These are phyloP conservation scores for Lodderomyces theae DNA, from an alignment of 1,139 yeast species.

Conservation along the genomic window DNA sequence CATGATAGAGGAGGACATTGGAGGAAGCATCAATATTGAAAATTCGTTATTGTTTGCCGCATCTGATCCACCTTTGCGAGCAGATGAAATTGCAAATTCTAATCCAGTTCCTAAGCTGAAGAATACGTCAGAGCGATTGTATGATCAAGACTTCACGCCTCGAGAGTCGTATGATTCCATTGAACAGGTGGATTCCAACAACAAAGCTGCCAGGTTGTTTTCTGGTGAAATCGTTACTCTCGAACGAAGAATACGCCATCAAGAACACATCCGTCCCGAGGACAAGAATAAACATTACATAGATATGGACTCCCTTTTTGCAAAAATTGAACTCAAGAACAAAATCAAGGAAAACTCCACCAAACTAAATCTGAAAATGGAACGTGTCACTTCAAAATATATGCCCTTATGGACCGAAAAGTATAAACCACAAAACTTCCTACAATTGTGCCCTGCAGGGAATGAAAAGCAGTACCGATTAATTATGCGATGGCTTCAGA, in stretches of 20 bases:
- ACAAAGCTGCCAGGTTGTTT: slow-evolving; percentile 24
- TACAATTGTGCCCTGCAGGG: slow-evolving; percentile 66
- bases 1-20: slow-evolving; percentile 1
- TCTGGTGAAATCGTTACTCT: slow-evolving; percentile 22
- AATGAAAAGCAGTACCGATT: slow-evolving; percentile 75
- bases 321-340: slow-evolving; percentile 26
- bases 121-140: no score
- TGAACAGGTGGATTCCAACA: background rate
- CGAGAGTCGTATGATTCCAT: no score
- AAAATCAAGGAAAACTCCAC: slow-evolving; percentile 20
- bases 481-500: slow-evolving; percentile 74
- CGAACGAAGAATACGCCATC: slow-evolving; percentile 15
- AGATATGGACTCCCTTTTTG: slow-evolving; percentile 32
- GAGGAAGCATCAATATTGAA: background rate
- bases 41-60: slow-evolving; percentile 3
- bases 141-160: no score
- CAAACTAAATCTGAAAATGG: slow-evolving; percentile 9
- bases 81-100: background rate
- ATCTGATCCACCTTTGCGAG: background rate
- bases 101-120: background rate
- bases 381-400: background rate
- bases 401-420: slow-evolving; percentile 72
- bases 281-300: slow-evolving; percentile 18
- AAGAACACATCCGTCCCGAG: slow-evolving; percentile 1
- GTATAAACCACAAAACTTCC: slow-evolving; percentile 71